phyloP scores from a whole-genome alignment of 1,284 basidiomycete genomes.

The Boletus semigastroideus region DNA sequence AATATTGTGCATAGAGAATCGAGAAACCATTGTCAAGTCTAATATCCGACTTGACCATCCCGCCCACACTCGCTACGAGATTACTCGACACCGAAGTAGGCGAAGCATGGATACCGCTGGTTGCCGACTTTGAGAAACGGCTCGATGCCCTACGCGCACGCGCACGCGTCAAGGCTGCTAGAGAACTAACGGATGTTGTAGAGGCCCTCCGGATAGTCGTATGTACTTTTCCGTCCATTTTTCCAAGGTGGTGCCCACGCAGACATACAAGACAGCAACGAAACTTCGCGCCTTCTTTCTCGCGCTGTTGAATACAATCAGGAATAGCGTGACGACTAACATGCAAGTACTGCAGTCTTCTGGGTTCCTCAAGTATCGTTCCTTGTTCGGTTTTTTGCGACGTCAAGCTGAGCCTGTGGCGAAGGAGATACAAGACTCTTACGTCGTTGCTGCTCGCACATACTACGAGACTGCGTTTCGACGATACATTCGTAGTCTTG shows the following conservation, averaged over 20 bases:
- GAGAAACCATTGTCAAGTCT: slow-evolving; percentile 84
- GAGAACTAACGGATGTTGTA: slow-evolving; percentile 78
- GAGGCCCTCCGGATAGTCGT: slow-evolving; percentile 88
- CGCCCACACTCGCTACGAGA: slow-evolving; percentile 75
- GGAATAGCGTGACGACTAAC: slow-evolving; percentile 85
- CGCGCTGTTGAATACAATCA: slow-evolving; percentile 79
- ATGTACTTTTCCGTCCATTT: slow-evolving; percentile 24
- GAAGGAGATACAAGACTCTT: slow-evolving; percentile 87
- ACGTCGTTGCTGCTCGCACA: slow-evolving; percentile 79
- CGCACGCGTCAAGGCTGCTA: slow-evolving; percentile 79
- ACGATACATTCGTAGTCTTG: slow-evolving; percentile 82
- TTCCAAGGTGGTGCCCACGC: slow-evolving; percentile 1
- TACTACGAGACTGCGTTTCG: slow-evolving; percentile 98
- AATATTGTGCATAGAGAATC: slow-evolving; percentile 60
- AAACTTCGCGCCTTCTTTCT: slow-evolving; percentile 91
- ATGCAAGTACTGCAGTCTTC: slow-evolving; percentile 92
- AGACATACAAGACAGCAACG: slow-evolving; percentile 65
- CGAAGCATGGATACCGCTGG: slow-evolving; percentile 81
- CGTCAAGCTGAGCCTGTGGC: slow-evolving; percentile 83
- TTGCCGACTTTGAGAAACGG: slow-evolving; percentile 78
- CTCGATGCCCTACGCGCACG: slow-evolving; percentile 69
- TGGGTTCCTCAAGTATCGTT: slow-evolving; percentile 80
- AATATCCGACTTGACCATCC: slow-evolving; percentile 78
- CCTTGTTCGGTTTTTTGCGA: slow-evolving; percentile 85
- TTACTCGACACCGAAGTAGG: slow-evolving; percentile 84